phyloP scores from a whole-genome alignment of 2,329 filamentous ascomycete species.

The Nakataea oryzae region DNA sequence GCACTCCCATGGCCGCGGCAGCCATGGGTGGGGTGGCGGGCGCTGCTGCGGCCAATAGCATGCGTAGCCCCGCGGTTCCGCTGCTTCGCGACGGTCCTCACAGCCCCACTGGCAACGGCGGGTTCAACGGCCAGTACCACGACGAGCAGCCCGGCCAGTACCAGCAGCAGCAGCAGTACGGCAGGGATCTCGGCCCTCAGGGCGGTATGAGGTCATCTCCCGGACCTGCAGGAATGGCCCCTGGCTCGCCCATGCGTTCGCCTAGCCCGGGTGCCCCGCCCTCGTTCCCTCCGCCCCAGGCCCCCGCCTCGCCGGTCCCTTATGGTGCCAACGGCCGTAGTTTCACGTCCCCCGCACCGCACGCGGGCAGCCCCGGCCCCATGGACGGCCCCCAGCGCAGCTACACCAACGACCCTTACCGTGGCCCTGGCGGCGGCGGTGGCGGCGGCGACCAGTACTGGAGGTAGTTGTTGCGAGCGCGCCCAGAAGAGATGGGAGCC shows the following conservation, averaged over 20 bases:
- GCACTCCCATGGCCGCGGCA: conserved; percentile 9
- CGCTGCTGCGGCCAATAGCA: conserved; percentile 11
- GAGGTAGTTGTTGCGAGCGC: conserved; percentile 1
- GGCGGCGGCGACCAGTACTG: conserved; percentile 1
- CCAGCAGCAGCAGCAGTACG: not conserved
- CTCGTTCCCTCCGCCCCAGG: not conserved
- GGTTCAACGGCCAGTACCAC: conserved; percentile 1
- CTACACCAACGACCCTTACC: conserved; percentile 5
- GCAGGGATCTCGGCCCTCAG: not conserved
- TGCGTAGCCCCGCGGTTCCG: conserved; percentile 15
- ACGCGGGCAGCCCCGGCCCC: conserved; percentile 6
- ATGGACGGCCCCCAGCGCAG: conserved; percentile 7
- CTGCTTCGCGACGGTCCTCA: conserved; percentile 16
- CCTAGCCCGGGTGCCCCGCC: conserved; percentile 3
- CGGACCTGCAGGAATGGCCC: not conserved
- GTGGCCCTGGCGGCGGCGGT: not conserved
- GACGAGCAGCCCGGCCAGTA: not conserved
- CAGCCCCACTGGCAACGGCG: conserved; percentile 8
- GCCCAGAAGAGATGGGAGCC: not conserved
- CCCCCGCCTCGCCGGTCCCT: not conserved
- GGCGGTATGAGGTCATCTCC: conserved; percentile 1
- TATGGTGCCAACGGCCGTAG: conserved; percentile 1
- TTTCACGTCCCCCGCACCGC: conserved; percentile 15
- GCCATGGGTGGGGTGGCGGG: not conserved
- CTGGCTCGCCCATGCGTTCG: not conserved